Percentiles rank a stretch among this genome's conserved stretches.
phyloP scores from a whole-genome alignment of 2,329 filamentous ascomycete species.

The Periconia macrospinosa region DNA sequence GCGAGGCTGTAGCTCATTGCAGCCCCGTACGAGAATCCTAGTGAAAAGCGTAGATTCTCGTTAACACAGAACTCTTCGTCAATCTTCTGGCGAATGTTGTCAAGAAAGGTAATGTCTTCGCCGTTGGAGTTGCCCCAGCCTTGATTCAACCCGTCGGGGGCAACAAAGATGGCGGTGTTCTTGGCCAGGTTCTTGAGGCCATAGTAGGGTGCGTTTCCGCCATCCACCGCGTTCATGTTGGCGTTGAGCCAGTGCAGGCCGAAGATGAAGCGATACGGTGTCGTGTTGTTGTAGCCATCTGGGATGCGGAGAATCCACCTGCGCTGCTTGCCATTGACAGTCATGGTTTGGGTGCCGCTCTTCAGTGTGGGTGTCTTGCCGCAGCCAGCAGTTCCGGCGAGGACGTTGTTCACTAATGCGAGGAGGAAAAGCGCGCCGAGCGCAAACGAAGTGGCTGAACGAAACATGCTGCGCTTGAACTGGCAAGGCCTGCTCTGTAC shows the following conservation, averaged over 20 bases:
- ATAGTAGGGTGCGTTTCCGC: slow-evolving; percentile 32
- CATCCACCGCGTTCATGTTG: slow-evolving; percentile 41
- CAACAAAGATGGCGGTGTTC: slow-evolving; percentile 46
- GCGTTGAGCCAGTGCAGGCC: slow-evolving; percentile 46
- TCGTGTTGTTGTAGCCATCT: slow-evolving; percentile 42
- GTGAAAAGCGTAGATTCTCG: slow-evolving; percentile 44
- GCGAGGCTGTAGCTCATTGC: slow-evolving; percentile 47
- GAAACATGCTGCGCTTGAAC: too few species aligned
- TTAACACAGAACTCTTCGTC: slow-evolving; percentile 47
- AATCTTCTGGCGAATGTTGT: slow-evolving; percentile 41
- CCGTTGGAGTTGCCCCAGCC: slow-evolving; percentile 48
- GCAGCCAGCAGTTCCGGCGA: too few species aligned
- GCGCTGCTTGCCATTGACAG: slow-evolving; percentile 26
- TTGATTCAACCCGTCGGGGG: slow-evolving; percentile 40
- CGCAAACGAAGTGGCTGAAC: too few species aligned
- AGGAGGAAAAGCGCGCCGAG: too few species aligned
- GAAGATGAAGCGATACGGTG: slow-evolving; percentile 46
- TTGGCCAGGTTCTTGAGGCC: slow-evolving; percentile 40
- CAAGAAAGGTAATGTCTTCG: slow-evolving; percentile 43
- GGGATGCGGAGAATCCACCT: slow-evolving; percentile 29
- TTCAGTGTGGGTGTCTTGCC: slow-evolving; percentile 16
- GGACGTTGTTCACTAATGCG: too few species aligned
- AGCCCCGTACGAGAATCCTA: slow-evolving; percentile 49
- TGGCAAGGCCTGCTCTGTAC: too few species aligned
- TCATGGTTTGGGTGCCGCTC: slow-evolving; percentile 11